Base-by-base conservation (phyloP, 2,329 filamentous ascomycete species). In the Botrytis byssoidea region DNA sequence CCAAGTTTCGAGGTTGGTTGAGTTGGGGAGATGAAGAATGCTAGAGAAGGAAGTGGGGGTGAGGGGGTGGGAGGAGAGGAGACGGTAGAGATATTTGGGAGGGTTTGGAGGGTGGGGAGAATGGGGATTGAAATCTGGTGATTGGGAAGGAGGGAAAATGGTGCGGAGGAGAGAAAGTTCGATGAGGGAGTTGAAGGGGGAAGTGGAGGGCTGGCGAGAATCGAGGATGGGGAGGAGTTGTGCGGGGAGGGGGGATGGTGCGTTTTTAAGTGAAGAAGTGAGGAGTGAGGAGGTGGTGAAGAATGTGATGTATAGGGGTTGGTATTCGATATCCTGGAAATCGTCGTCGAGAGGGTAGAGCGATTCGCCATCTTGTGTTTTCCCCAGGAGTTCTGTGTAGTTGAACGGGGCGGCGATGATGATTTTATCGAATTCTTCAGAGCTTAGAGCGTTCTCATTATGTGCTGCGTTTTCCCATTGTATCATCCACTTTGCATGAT, bases 81-180 rank as follows among this genome's bases (percentile, higher is more conserved):
- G 25, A 14, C 37, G 35, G 32, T 72, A 46, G 16, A 66, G 35
- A 9, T 72, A 69, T 22, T 25, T 9, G 42, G 29, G 25, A 2
- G 7, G 37, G 9, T 9, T 14, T 42, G 8, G 9, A 2, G 12
- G 37, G 5, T 35, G 1, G 1, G 22, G 35, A 20, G 18, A 12
- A 14, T 29, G 4, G 12, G 37, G 9, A 2, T 64, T 18, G 18
- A 64, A 48, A 10, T 48, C 3, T 25, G 25, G 35, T 6, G 32
- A 7, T 40, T 55, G 48, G 2, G 22, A 22, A 25, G 32, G 10
- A 9, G 14, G 44, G 7, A 32, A 22, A 55, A 32, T n/a, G 12
- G 25, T 29, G 25, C 70, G 59, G 5, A 71, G 25, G 14, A 71
- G 35, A 10, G 59, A 65, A 32, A 71, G 32, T 37, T 71, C 70